phyloP scores from a whole-genome alignment of 192 early-diverging fungal genomes.

The Mortierella claussenii region DNA sequence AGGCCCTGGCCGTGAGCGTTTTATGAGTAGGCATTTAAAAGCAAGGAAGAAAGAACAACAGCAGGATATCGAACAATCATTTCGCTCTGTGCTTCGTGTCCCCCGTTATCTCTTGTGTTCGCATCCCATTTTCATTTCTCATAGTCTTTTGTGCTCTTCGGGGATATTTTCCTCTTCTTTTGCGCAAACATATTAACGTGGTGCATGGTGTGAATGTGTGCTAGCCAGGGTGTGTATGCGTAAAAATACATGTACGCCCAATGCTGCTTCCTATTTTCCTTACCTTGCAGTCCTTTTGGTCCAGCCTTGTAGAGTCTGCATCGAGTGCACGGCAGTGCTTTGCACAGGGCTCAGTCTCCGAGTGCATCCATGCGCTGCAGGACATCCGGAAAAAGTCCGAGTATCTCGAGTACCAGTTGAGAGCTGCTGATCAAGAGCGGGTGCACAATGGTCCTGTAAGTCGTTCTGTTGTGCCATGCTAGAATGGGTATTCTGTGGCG shows the following conservation, averaged over 20 bases:
- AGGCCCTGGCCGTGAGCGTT: too few species aligned
- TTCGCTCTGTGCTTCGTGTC: too few species aligned
- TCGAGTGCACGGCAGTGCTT: constrained; percentile 20
- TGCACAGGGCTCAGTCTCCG: constrained; percentile 23
- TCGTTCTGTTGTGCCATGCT: constrained; percentile 7
- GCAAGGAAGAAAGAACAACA: background rate
- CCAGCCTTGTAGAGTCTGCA: constrained; percentile 16
- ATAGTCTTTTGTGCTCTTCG: constrained; percentile 1
- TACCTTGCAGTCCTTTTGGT: background rate
- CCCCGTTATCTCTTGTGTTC: too few species aligned
- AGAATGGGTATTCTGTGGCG: too few species aligned
- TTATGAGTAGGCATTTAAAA: background rate
- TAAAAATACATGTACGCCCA: too few species aligned
- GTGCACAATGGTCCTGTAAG: background rate
- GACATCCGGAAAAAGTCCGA: constrained; percentile 18
- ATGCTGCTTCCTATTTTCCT: too few species aligned
- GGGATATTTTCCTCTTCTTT: background rate
- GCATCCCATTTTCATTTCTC: background rate
- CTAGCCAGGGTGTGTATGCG: too few species aligned
- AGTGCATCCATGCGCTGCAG: constrained; percentile 10
- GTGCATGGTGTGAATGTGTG: too few species aligned
- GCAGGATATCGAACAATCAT: too few species aligned
- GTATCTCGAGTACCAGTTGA: constrained; percentile 7
- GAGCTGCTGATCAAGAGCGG: background rate
- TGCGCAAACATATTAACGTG: background rate